Conservation (phyloP, 106 monocot genomes). For the Platanthera zijinensis region DNA sequence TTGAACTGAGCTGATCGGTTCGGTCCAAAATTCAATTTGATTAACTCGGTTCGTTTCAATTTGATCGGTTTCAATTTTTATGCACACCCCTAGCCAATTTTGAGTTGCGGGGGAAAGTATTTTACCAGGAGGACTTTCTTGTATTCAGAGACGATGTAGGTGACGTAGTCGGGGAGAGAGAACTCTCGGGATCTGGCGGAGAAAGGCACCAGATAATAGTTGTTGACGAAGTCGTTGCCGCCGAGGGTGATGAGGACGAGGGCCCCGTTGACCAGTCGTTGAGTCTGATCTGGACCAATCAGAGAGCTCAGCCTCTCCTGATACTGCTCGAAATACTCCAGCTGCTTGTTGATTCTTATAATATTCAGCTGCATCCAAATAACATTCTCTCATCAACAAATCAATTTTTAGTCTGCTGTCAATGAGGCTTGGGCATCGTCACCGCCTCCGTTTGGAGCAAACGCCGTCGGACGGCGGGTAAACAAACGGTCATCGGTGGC, state of each 20-base stretch:
- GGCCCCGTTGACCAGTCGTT: slow-evolving; percentile 36
- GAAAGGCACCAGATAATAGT: slow-evolving; percentile 79
- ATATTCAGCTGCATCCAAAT: slow-evolving; percentile 45
- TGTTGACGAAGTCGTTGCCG: slow-evolving; percentile 95
- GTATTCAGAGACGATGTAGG: slow-evolving; percentile 66
- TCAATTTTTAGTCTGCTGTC: too few species aligned
- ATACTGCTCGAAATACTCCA: slow-evolving; percentile 62
- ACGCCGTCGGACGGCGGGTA: too few species aligned
- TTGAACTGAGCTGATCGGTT: too few species aligned
- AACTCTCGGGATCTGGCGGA: slow-evolving; percentile 71
- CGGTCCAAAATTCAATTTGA: too few species aligned
- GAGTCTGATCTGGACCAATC: slow-evolving; percentile 42
- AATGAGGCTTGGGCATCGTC: too few species aligned
- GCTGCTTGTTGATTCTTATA: slow-evolving; percentile 56
- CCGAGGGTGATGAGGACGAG: slow-evolving; percentile 84
- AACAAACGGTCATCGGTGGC: too few species aligned
- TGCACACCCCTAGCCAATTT: too few species aligned
- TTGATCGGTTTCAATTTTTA: too few species aligned
- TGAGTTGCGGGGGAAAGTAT: too few species aligned
- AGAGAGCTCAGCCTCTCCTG: slow-evolving; percentile 38
- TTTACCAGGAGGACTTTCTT: slow-evolving; percentile 41
- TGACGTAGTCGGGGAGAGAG: slow-evolving; percentile 67
- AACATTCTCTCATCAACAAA: not conserved
- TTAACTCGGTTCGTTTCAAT: too few species aligned
- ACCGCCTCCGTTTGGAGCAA: too few species aligned